Evolutionary conservation across 768 basidiomycete species (phyloP).

Genomic region (Kwoniella sp.): DNA sequence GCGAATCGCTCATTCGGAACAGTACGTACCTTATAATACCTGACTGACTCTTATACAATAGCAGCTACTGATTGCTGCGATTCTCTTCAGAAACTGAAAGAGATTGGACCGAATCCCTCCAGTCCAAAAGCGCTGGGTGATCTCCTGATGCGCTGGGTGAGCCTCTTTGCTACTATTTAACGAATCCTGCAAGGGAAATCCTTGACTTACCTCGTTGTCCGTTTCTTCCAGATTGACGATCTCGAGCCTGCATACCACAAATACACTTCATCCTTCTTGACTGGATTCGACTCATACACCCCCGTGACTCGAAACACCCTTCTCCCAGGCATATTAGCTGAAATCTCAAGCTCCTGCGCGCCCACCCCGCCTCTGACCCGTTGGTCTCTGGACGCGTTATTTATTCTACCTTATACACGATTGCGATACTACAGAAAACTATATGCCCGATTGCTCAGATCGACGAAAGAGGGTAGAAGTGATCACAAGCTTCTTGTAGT

Average conservation of each 20-base stretch:
- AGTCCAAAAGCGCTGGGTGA: constrained; percentile 93
- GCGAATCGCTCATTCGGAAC: constrained; percentile 78
- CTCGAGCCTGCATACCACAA: constrained; percentile 80
- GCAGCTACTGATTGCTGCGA: no score
- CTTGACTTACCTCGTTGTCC: no score
- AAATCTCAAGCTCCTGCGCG: constrained; percentile 69
- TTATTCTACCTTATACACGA: constrained; percentile 79
- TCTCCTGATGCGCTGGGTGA: constrained; percentile 93
- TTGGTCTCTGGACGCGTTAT: constrained; percentile 87
- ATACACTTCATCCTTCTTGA: constrained; percentile 71
- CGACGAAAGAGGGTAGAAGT: constrained; percentile 78
- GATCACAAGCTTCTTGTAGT: constrained; percentile 79
- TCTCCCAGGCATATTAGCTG: constrained; percentile 67
- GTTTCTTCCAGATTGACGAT: constrained; percentile 88
- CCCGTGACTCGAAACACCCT: constrained; percentile 75
- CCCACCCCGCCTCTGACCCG: constrained; percentile 59
- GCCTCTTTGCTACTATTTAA: constrained; percentile 48
- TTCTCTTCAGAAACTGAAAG: constrained; percentile 79
- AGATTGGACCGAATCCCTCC: constrained; percentile 87
- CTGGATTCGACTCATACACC: constrained; percentile 81
- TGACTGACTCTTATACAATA: not conserved
- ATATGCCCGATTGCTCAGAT: constrained; percentile 80
- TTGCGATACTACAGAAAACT: constrained; percentile 90
- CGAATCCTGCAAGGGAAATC: not conserved
- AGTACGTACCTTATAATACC: constrained; percentile 58